These are phyloP conservation scores for Rostrohypoxylon terebratum DNA, from an alignment of 495 filamentous ascomycete genomes.

Conservation along the genomic window DNA sequence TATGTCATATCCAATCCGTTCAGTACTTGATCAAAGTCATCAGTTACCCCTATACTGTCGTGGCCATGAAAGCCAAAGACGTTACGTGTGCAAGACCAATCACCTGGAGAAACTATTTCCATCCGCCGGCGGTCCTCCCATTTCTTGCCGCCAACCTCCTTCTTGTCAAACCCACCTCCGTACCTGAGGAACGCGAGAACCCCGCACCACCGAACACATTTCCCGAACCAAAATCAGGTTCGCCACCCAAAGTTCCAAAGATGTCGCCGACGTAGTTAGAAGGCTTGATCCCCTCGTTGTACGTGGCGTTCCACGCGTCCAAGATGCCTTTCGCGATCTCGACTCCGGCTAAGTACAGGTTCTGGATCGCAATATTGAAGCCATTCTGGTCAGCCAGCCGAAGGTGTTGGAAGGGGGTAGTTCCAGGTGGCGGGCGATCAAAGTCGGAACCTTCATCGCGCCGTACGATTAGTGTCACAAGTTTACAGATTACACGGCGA, in stretches of 20 bases:
- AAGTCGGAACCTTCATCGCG: conserved; percentile 69
- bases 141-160: not conserved
- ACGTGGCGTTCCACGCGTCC: conserved; percentile 68
- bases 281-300: conserved; percentile 68
- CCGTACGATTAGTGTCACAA: not conserved
- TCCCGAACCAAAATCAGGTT: conserved; percentile 74
- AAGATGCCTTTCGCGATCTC: conserved; percentile 76
- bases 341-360: conserved; percentile 75
- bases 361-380: conserved; percentile 68
- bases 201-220: conserved; percentile 48
- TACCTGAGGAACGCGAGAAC: not conserved
- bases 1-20: too few species aligned
- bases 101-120: conserved; percentile 12
- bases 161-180: conserved; percentile 4
- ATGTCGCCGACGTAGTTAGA: conserved; percentile 80
- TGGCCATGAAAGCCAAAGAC: too few species aligned
- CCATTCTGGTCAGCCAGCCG: conserved; percentile 69
- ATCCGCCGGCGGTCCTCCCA: conserved; percentile 20
- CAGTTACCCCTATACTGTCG: not conserved
- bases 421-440: conserved; percentile 72
- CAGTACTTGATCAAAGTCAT: too few species aligned
- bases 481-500: not conserved
- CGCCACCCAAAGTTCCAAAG: conserved; percentile 73
- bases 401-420: conserved; percentile 66
- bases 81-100: not conserved